Conservation (phyloP, 1,139 yeast species). For the Suhomyces ambrosiae region DNA sequence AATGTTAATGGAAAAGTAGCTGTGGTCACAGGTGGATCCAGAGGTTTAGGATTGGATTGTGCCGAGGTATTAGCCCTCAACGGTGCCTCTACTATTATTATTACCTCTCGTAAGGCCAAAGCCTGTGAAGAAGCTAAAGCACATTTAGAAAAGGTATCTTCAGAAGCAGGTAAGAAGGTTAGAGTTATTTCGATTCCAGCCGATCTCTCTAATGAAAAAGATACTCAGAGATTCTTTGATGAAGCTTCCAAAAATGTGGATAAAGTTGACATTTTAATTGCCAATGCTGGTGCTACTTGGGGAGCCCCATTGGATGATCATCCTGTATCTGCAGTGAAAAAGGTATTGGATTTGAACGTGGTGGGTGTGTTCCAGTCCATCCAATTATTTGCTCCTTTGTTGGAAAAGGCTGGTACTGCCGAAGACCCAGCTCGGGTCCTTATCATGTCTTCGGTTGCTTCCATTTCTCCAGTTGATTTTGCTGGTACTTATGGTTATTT, state of each 20-base stretch:
- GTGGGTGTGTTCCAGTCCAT: conserved; percentile 73
- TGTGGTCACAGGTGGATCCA: conserved; percentile 76
- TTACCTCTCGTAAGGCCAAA: conserved; percentile 65
- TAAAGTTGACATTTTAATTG: conserved; percentile 64
- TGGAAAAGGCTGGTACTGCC: conserved; percentile 54
- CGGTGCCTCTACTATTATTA: conserved; percentile 65
- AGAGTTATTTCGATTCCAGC: conserved; percentile 59
- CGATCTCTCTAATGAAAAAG: conserved; percentile 57
- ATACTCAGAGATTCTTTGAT: conserved; percentile 49
- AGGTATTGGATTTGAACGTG: conserved; percentile 65
- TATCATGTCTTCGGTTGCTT: conserved; percentile 67
- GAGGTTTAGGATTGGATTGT: conserved; percentile 73
- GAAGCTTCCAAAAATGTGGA: conserved; percentile 44
- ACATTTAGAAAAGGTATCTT: conserved; percentile 50
- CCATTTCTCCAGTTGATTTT: conserved; percentile 47
- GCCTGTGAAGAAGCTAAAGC: conserved; percentile 65
- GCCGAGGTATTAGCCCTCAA: conserved; percentile 66
- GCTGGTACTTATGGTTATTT: conserved; percentile 67
- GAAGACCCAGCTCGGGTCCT: conserved; percentile 69
- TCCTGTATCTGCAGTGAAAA: conserved; percentile 62
- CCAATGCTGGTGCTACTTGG: conserved; percentile 86
- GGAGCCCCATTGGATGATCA: conserved; percentile 67
- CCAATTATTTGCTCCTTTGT: conserved; percentile 60
- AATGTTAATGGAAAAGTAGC: conserved; percentile 68
- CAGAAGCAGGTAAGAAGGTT: conserved; percentile 43